A percentile compares a stretch with the other conserved stretches of the same genome.
phyloP scores from a whole-genome alignment of 2,329 filamentous ascomycete species.

The Penicillium sp. region DNA sequence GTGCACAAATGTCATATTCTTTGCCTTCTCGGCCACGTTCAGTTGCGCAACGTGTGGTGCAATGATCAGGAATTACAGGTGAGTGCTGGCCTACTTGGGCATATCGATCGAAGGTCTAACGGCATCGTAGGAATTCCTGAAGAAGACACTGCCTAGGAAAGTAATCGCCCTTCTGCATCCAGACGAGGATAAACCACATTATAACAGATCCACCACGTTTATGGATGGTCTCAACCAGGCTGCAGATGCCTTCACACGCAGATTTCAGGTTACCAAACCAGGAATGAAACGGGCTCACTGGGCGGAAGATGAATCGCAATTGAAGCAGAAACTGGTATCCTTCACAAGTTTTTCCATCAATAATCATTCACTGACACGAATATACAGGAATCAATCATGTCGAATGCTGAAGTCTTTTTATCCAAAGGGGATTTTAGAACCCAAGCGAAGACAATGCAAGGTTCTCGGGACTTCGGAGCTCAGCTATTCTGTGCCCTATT shows the following conservation, averaged over 20 bases:
- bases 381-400: conserved; percentile 55
- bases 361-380: conserved; percentile 19
- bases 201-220: conserved; percentile 72
- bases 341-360: conserved; percentile 14
- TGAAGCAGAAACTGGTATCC: conserved; percentile 54
- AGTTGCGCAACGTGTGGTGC: conserved; percentile 83
- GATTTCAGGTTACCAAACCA: conserved; percentile 69
- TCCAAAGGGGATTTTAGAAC: conserved; percentile 72
- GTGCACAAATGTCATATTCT: conserved; percentile 86
- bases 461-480: conserved; percentile 84
- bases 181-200: conserved; percentile 66
- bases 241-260: conserved; percentile 64
- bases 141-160: conserved; percentile 64
- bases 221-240: conserved; percentile 74
- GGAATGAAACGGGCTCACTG: conserved; percentile 72
- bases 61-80: conserved; percentile 71
- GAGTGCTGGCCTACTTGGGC: conserved; percentile 9
- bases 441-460: conserved; percentile 68
- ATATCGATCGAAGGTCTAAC: conserved; percentile 10
- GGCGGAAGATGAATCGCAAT: conserved; percentile 65
- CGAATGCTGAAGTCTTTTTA: conserved; percentile 65
- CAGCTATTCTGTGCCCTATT: conserved; percentile 89
- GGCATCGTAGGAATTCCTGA: conserved; percentile 48
- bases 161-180: conserved; percentile 69
- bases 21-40: conserved; percentile 75